Conservation (phyloP, 257 asterid genomes). For the Penstemon eatonii region DNA sequence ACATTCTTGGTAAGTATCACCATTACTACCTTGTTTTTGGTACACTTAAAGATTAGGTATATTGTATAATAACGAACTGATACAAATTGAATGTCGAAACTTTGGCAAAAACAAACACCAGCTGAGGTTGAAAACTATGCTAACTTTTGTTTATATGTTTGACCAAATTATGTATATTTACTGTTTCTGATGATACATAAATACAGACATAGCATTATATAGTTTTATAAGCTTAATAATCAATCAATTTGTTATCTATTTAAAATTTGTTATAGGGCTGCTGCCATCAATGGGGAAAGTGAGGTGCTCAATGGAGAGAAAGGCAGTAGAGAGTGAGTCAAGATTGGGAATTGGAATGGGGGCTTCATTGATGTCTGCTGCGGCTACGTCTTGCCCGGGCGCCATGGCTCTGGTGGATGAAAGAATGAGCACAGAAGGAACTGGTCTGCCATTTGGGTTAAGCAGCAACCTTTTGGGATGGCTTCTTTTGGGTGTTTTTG, state of each 20-base stretch:
- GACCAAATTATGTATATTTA: no score
- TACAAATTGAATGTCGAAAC: no score
- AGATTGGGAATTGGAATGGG: constrained; percentile 47
- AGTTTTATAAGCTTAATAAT: no score
- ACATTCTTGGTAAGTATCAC: constrained; percentile 35
- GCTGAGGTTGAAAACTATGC: no score
- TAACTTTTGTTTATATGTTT: no score
- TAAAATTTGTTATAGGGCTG: constrained; percentile 40
- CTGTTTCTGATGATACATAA: no score
- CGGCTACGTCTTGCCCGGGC: constrained; percentile 62
- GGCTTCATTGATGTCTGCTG: constrained; percentile 64
- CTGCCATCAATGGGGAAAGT: constrained; percentile 66
- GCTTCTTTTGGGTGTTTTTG: constrained; percentile 79
- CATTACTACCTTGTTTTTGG: no score
- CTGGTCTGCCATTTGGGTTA: constrained; percentile 91
- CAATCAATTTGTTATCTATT: no score
- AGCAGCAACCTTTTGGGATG: constrained; percentile 88
- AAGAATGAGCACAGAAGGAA: constrained; percentile 94
- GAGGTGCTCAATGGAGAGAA: constrained; percentile 67
- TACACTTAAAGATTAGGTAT: no score
- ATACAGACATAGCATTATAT: no score
- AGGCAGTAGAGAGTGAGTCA: constrained; percentile 40
- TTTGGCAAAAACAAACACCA: no score
- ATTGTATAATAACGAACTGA: no score
- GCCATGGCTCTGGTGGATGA: constrained; percentile 97